Conservation (phyloP, 2,329 filamentous ascomycete genomes). For the Hortaea werneckii region DNA sequence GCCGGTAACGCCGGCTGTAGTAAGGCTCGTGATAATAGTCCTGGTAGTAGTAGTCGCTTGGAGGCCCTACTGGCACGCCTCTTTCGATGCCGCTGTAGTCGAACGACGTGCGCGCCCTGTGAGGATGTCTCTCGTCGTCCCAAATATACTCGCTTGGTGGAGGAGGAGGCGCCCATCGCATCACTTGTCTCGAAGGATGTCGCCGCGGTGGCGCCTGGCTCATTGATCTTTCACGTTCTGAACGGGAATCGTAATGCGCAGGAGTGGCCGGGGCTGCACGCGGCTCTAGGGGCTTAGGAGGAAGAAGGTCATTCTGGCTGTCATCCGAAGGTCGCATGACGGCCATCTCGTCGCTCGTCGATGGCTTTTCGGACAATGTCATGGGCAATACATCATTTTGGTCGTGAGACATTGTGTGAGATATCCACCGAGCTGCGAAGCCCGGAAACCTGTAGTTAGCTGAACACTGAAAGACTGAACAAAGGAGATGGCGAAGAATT, state of each 20-base stretch:
- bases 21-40: conserved; percentile 17
- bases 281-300: conserved; percentile 3
- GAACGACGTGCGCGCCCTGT: conserved; percentile 13
- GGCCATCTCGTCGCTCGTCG: background rate
- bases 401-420: conserved; percentile 1
- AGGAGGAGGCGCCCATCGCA: conserved; percentile 13
- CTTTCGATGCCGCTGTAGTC: conserved; percentile 14
- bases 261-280: background rate
- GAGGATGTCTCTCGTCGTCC: conserved; percentile 13
- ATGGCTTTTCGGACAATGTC: background rate
- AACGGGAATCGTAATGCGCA: conserved; percentile 1
- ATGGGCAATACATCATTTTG: background rate
- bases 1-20: conserved; percentile 17
- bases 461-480: too few relatives aligned
- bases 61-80: conserved; percentile 4
- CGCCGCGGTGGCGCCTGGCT: conserved; percentile 7
- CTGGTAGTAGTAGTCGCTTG: conserved; percentile 13
- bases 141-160: conserved; percentile 13
- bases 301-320: conserved; percentile 5
- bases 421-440: background rate
- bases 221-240: conserved; percentile 10
- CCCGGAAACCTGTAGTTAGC: too few relatives aligned
- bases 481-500: too few relatives aligned
- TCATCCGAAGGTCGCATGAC: conserved; percentile 5
- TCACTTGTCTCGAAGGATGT: conserved; percentile 16